Percentiles rank a stretch among this genome's conserved stretches.
Evolutionary conservation across 2,329 filamentous ascomycete genomes (phyloP).

Genomic region (Paecilomyces sp.): DNA sequence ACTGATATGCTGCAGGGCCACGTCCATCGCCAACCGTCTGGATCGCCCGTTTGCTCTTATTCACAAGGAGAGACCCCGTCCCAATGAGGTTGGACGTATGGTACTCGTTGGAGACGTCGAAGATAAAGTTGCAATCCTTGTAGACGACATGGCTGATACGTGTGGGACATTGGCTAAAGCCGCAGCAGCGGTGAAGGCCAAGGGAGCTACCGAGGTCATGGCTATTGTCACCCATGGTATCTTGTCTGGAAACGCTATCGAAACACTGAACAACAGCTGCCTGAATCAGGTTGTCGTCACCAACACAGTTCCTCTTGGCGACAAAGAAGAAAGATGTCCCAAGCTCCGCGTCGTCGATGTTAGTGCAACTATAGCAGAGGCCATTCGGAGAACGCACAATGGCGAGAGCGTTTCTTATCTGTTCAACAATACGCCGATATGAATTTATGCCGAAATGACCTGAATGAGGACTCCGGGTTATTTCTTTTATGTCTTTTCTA

Average conservation of each 20-base stretch:
- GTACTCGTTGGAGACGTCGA: constrained; percentile 91
- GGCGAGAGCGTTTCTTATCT: constrained; percentile 46
- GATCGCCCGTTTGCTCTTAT: constrained; percentile 90
- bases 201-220: constrained; percentile 80
- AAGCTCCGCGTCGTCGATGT: constrained; percentile 89
- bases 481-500: neutral
- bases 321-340: constrained; percentile 70
- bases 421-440: constrained; percentile 18
- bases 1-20: constrained; percentile 52
- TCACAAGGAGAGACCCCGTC: constrained; percentile 90
- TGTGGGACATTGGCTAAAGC: constrained; percentile 86
- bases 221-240: constrained; percentile 96
- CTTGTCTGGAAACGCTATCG: constrained; percentile 77
- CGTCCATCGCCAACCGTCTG: constrained; percentile 84
- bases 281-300: constrained; percentile 78
- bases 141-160: constrained; percentile 97
- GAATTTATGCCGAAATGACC: neutral
- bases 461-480: neutral
- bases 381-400: constrained; percentile 44
- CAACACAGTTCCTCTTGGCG: constrained; percentile 75
- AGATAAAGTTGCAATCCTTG: constrained; percentile 87
- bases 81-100: constrained; percentile 88
- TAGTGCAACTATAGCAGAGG: constrained; percentile 60
- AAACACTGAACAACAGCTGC: constrained; percentile 72
- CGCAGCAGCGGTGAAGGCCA: constrained; percentile 76